Base-by-base conservation (phyloP, 1,284 basidiomycete genomes). In the Moesziomyces globuligerus region DNA sequence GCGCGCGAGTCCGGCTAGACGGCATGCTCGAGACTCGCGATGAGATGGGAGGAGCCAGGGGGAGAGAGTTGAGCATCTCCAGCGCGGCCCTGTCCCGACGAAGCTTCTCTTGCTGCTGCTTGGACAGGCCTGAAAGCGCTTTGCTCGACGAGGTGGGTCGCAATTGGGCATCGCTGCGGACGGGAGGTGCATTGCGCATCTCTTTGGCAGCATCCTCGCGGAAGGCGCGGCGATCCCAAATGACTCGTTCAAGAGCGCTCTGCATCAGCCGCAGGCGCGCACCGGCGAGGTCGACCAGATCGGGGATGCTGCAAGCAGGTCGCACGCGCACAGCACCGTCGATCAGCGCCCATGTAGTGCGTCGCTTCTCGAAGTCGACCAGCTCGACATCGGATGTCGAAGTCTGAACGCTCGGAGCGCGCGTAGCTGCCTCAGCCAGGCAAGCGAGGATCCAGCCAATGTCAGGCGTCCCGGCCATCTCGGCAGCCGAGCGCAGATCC, bases 381-480 rank as follows among this genome's bases (percentile, higher is more conserved):
- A 78, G 55, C 38, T 71, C 57, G 43, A 71, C 59, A 10, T 74
- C 66, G 10, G 61, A 44, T n/a, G 55, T 38, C 6, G 44, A 36
- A 1, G 44, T 44, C n/a, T 51, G 48, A 15, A 52, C 46, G 40
- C 55, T 60, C 11, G 67, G 56, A 10, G 65, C 57, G 29, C 59
- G 65, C 17, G 66, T 72, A 5, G 55, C 66, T 2, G 60, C 75
- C 28, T 81, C 59, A 8, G 80, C 79, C 18, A 81, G 49, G 24
- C 70, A 76, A 17, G 62, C 49, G 9, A 82, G 68, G 23, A 79
- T 57, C 80, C 80, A 82, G 38, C 75, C 77, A 37, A 80, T 66
- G 52, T 82, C 80, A 0, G 75, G 75, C 17, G 76, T 78, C 6
- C 66, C 62, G 0, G 62, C 61, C 10, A 45, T 39, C 43, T 61